Evolutionary conservation across 371 early-diverging fungal species (phyloP), one percentile per base, ranked within the genome.

Genomic region (Saksenaea vasiformis): DNA sequence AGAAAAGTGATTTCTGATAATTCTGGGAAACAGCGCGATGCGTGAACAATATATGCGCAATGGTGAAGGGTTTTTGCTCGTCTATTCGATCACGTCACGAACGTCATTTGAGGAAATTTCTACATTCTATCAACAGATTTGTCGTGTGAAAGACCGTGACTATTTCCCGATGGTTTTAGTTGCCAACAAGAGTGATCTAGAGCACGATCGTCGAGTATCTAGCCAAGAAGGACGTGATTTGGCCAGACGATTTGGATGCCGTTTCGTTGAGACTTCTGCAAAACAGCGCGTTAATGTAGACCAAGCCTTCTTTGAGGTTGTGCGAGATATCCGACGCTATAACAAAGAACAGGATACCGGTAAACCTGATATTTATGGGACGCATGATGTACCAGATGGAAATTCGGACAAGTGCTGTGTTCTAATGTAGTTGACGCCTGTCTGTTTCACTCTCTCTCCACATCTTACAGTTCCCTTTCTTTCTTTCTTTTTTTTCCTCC

Each of bases 181-280:
- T 11, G 99, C 92, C 27, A 99, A 99, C 87, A 99, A 99, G 82
- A 91, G 90, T 61, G 98, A 99, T 83, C 73, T 96, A 64, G 89
- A 89, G 38, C 67, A 72, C 27, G 93, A 96, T 58, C 82, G 96
- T 54, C 87, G 87, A 55, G 73, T 73, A 36, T 69, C 73, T 13
- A 73, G 65, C 54, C 69, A 69, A 69, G 95, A 94, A 84, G 98
- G 94, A 27, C 75, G 86, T 54, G 95, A 92, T 31, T 85, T 91
- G 24, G 95, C 97, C 10, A 79, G 83, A 67, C 72, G 73, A 41
- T 92, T 93, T 67, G 82, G 82, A 17, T 92, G 93, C 67, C 80
- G 84, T 41, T 92, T 94, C 81, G 84, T 95, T 47, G 98, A 97
- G 79, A 95, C 97, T 11, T 92, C 92, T 24, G 98, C 98, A 37